Percentiles rank a stretch among this genome's conserved stretches.
These are phyloP conservation scores for Ministeria vibrans DNA, from an alignment of 78 protist genomes.

Conservation along the genomic window DNA sequence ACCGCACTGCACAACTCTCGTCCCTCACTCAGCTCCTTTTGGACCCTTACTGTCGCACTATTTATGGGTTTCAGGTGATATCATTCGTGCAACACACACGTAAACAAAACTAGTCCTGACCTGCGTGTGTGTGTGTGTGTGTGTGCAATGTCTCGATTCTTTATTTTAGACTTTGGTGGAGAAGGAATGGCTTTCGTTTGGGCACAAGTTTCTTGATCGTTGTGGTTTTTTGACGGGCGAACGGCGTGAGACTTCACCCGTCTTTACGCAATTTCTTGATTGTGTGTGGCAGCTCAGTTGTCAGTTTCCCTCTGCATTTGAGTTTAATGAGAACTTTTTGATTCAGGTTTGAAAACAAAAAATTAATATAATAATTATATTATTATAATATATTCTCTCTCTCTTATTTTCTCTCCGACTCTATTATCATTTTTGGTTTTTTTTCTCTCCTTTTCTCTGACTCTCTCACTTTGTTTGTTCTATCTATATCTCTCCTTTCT, in stretches of 20 bases:
- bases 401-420: no score
- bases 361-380: no score
- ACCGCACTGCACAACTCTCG: constrained; percentile 84
- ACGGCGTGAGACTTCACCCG: constrained; percentile 51
- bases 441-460: no score
- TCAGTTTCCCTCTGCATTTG: constrained; percentile 66
- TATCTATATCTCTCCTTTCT: no score
- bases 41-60: constrained; percentile 85
- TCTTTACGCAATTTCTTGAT: constrained; percentile 88
- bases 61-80: constrained; percentile 78
- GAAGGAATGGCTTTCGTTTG: constrained; percentile 88
- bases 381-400: no score
- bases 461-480: no score
- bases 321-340: constrained; percentile 59
- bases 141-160: no score
- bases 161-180: constrained; percentile 69
- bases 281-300: constrained; percentile 67
- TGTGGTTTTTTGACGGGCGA: neutral
- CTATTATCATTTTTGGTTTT: no score
- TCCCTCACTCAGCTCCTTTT: constrained; percentile 58
- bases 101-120: no score
- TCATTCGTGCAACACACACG: no score
- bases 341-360: no score
- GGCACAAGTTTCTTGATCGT: constrained; percentile 64
- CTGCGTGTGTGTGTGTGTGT: no score